These are phyloP conservation scores for Cicer yamashitae DNA, from an alignment of 306 rosid genomes.

Conservation along the genomic window DNA sequence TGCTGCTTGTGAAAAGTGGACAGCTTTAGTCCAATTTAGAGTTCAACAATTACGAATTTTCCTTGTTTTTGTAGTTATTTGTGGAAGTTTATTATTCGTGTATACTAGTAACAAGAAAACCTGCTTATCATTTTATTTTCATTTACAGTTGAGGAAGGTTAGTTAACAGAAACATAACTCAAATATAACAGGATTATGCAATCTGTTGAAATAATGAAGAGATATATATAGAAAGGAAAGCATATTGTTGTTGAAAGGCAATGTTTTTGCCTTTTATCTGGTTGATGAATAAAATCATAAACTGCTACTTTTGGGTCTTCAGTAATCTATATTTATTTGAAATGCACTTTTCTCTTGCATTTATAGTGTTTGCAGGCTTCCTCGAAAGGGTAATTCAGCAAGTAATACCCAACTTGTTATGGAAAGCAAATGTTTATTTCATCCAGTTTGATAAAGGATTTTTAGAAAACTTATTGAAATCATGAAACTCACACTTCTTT, in stretches of 20 bases:
- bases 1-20: background rate
- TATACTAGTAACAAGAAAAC: background rate
- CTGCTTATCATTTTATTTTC: conserved; percentile 6
- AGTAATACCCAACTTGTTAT: conserved; percentile 1
- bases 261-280: conserved; percentile 19
- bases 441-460: background rate
- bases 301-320: conserved; percentile 20
- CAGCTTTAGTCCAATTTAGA: background rate
- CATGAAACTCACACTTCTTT: conserved; percentile 28
- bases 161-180: background rate
- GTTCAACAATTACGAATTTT: background rate
- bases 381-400: conserved; percentile 23
- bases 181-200: background rate
- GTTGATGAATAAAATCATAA: conserved; percentile 17
- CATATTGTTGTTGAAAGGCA: conserved; percentile 17
- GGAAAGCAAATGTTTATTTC: conserved; percentile 33
- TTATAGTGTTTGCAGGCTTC: conserved; percentile 20
- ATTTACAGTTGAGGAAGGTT: conserved; percentile 16
- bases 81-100: background rate
- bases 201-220: background rate
- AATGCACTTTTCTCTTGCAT: conserved; percentile 4
- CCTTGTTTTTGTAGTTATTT: conserved; percentile 1
- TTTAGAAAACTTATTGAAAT: conserved; percentile 20
- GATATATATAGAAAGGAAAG: conserved; percentile 17
- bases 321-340: conserved; percentile 13